These are phyloP conservation scores for Alternaria ventricosa DNA, from an alignment of 2,329 filamentous ascomycete species.

Conservation along the genomic window DNA sequence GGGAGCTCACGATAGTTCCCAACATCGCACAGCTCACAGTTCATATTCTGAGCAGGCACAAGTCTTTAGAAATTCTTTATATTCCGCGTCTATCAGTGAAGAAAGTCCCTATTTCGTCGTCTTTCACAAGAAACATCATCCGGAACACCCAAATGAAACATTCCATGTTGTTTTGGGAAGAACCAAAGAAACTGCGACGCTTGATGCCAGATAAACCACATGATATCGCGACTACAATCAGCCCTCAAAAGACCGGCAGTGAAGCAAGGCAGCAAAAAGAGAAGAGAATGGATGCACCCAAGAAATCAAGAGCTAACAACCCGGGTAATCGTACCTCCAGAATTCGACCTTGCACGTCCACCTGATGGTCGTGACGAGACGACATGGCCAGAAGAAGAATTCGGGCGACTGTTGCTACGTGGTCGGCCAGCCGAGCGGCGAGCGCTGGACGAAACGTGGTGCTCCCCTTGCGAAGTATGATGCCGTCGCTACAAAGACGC, in stretches of 20 bases:
- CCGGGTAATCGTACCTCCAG: conserved; percentile 39
- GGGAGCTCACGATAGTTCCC: neutral
- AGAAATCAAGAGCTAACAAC: conserved; percentile 19
- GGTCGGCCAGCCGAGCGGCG: conserved; percentile 45
- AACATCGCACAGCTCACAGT: neutral
- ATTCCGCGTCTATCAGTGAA: conserved; percentile 36
- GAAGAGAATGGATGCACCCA: neutral
- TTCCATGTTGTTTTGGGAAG: conserved; percentile 31
- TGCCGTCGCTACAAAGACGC: conserved; percentile 48
- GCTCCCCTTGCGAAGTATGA: conserved; percentile 45
- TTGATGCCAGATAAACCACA: conserved; percentile 23
- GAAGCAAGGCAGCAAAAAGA: conserved; percentile 5
- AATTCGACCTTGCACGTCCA: conserved; percentile 40
- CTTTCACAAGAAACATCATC: conserved; percentile 12
- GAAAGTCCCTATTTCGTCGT: conserved; percentile 8
- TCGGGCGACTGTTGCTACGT: conserved; percentile 50
- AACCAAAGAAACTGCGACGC: conserved; percentile 18
- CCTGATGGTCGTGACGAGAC: conserved; percentile 33
- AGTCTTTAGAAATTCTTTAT: conserved; percentile 23
- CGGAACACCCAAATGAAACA: conserved; percentile 24
- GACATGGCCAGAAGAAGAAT: conserved; percentile 42
- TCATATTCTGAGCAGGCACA: neutral
- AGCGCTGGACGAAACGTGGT: conserved; percentile 37
- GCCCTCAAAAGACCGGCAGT: conserved; percentile 16
- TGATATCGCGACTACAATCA: conserved; percentile 20